Evolutionary conservation across 805 yeast genomes (phyloP).

Genomic region (Yarrowia divulgata): DNA sequence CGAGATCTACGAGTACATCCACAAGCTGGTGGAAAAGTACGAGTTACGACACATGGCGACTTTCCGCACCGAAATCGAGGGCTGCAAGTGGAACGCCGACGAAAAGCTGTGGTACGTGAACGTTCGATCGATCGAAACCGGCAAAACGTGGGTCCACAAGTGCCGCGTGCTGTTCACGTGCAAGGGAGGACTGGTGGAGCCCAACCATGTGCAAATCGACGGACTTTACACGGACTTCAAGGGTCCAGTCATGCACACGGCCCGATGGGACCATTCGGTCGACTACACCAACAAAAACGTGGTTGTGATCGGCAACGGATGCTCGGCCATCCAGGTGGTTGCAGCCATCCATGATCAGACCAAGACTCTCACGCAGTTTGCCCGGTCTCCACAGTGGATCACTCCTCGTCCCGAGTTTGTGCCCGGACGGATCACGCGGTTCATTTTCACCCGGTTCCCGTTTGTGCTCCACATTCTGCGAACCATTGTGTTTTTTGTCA

Average conservation of each 20-base stretch:
- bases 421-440: background rate
- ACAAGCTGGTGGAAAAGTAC: conserved; percentile 40
- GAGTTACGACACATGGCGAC: conserved; percentile 39
- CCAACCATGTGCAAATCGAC: conserved; percentile 38
- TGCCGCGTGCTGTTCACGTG: conserved; percentile 40
- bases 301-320: conserved; percentile 41
- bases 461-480: conserved; percentile 37
- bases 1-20: conserved; percentile 41
- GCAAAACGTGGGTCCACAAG: conserved; percentile 36
- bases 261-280: conserved; percentile 42
- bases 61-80: conserved; percentile 21
- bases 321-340: conserved; percentile 41
- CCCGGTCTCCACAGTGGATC: conserved; percentile 42
- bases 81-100: conserved; percentile 41
- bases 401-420: conserved; percentile 40
- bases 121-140: conserved; percentile 35
- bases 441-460: conserved; percentile 14
- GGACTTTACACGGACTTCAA: conserved; percentile 42
- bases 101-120: conserved; percentile 39
- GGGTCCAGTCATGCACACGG: conserved; percentile 42
- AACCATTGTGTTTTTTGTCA: conserved; percentile 38
- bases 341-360: conserved; percentile 38
- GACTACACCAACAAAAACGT: conserved; percentile 40
- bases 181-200: conserved; percentile 41
- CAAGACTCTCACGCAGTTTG: conserved; percentile 41